Conservation (phyloP, 345 rosid genomes). For the Lagerstroemia speciosa region DNA sequence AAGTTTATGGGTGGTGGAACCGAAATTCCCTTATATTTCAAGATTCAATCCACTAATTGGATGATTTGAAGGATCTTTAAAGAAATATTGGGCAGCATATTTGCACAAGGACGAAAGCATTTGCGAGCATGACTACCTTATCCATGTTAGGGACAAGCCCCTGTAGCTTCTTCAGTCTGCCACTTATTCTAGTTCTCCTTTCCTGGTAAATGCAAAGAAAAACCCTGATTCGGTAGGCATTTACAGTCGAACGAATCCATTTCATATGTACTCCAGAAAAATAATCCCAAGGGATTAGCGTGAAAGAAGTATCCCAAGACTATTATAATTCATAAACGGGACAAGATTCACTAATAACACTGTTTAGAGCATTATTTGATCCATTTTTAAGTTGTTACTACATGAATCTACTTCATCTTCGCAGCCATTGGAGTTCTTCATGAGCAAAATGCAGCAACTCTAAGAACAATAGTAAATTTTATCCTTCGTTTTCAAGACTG, state of each 20-base stretch:
- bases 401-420: too few species aligned
- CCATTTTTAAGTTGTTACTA: too few species aligned
- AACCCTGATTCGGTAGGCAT: not conserved
- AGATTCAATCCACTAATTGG: too few species aligned
- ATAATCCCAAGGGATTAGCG: too few species aligned
- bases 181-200: conserved; percentile 94
- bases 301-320: too few species aligned
- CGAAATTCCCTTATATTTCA: too few species aligned
- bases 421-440: too few species aligned
- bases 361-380: too few species aligned
- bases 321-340: conserved; percentile 19
- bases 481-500: too few species aligned
- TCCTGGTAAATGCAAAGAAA: conserved; percentile 39
- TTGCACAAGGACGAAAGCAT: not conserved
- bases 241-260: not conserved
- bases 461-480: too few species aligned
- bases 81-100: not conserved
- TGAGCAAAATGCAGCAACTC: too few species aligned
- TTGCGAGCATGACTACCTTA: conserved; percentile 40
- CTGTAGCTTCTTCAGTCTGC: conserved; percentile 86
- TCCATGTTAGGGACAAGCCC: conserved; percentile 99
- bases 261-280: conserved; percentile 23
- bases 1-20: too few species aligned
- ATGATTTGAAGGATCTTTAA: not conserved
- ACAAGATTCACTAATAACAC: conserved; percentile 14